phyloP scores from a whole-genome alignment of 257 asterid genomes.

The Capsicum chinense region DNA sequence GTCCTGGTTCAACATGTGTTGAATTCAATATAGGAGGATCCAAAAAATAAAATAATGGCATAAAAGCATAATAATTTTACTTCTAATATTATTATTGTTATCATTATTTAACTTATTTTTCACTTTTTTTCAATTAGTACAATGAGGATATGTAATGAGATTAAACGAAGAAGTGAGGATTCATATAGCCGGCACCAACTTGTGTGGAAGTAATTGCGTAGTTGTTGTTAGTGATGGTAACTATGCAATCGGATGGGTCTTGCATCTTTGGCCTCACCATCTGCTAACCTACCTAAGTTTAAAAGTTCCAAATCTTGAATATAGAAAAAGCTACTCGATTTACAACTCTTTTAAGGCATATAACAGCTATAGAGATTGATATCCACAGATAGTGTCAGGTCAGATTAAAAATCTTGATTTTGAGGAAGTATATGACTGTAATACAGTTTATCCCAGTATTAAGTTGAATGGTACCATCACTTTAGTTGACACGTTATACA shows the following conservation, averaged over 20 bases:
- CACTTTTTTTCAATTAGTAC: no score
- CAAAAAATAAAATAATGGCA: no score
- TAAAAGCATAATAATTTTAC: no score
- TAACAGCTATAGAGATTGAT: not conserved
- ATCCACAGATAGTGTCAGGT: not conserved
- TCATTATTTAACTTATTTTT: no score
- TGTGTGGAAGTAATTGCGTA: no score
- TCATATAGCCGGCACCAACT: no score
- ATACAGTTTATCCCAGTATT: not conserved
- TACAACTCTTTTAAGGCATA: not conserved
- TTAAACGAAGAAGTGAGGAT: no score
- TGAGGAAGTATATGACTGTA: not conserved
- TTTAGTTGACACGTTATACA: not conserved
- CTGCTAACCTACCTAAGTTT: not conserved
- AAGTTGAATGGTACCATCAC: not conserved
- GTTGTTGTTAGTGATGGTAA: no score
- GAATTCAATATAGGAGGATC: no score
- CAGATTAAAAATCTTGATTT: not conserved
- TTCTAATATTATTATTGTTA: no score
- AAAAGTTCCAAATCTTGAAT: not conserved
- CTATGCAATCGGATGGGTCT: not conserved
- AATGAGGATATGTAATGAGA: no score
- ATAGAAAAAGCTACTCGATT: not conserved
- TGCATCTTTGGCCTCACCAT: not conserved
- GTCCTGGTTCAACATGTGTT: no score